Evolutionary conservation across 2,329 filamentous ascomycete genomes (phyloP).

Genomic region (Arachnomyces sp.): DNA sequence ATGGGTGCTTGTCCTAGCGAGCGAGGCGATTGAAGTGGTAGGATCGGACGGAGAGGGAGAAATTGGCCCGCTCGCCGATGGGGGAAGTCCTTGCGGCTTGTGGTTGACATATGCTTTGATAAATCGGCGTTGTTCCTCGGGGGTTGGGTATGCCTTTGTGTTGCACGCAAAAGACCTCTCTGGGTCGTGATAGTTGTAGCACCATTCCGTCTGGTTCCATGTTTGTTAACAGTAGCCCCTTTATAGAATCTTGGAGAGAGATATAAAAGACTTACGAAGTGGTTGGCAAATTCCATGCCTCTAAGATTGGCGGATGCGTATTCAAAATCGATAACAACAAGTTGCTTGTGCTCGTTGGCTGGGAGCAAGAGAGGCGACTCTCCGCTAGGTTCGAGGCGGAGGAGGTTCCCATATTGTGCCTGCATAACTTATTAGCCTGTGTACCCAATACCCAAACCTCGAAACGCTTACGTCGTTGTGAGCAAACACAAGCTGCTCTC

Average conservation of each 20-base stretch:
- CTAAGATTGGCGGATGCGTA: slow-evolving; percentile 84
- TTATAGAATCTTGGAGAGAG: neutral
- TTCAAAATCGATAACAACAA: slow-evolving; percentile 97
- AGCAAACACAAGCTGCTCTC: slow-evolving; percentile 77
- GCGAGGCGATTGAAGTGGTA: neutral
- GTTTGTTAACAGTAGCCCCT: neutral
- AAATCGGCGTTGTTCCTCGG: slow-evolving; percentile 76
- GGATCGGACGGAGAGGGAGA: neutral
- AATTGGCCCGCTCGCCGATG: slow-evolving; percentile 31
- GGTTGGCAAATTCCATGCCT: slow-evolving; percentile 90
- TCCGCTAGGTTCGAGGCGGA: slow-evolving; percentile 60
- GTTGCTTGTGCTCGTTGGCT: slow-evolving; percentile 87
- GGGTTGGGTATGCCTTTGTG: slow-evolving; percentile 61
- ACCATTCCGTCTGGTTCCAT: slow-evolving; percentile 72
- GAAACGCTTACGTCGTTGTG: slow-evolving; percentile 84
- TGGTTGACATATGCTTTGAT: slow-evolving; percentile 81
- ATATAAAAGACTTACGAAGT: slow-evolving; percentile 56
- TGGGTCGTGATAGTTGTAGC: slow-evolving; percentile 88
- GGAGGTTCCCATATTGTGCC: slow-evolving; percentile 98
- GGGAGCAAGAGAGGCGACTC: slow-evolving; percentile 82
- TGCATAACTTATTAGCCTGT: slow-evolving; percentile 27
- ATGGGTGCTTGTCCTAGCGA: slow-evolving; percentile 3
- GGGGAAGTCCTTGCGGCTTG: slow-evolving; percentile 45
- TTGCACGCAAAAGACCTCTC: slow-evolving; percentile 59
- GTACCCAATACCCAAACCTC: slow-evolving; percentile 10